phyloP scores from a whole-genome alignment of 176 grass and related monocot species.

The Echinochloa phyllopogon region DNA sequence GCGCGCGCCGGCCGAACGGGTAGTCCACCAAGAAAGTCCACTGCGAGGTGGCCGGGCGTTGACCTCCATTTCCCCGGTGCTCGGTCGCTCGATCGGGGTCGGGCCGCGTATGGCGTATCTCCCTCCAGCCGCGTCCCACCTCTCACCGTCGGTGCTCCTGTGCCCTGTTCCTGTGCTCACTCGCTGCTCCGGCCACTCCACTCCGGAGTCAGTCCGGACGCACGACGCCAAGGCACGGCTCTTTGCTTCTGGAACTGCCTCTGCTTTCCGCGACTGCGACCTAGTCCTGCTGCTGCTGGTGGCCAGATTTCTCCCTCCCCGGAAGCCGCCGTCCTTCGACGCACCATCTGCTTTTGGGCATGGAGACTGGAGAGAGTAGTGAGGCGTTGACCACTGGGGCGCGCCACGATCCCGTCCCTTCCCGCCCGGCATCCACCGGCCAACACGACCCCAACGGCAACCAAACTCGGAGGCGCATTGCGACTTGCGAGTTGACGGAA shows the following conservation, averaged over 20 bases:
- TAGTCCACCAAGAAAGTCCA: background rate
- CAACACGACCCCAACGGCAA: background rate
- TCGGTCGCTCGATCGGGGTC: background rate
- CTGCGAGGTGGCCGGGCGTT: background rate
- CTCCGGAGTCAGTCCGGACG: background rate
- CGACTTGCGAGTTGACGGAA: background rate
- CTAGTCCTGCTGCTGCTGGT: background rate
- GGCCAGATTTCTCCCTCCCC: background rate
- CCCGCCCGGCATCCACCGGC: background rate
- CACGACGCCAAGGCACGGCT: slow-evolving; percentile 3
- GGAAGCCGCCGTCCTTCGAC: background rate
- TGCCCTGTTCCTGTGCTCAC: background rate
- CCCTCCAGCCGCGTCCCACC: background rate
- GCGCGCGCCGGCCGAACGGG: too few species aligned
- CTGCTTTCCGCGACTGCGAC: slow-evolving; percentile 22
- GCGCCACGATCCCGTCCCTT: background rate
- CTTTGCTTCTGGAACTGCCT: background rate
- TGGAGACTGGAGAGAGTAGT: background rate
- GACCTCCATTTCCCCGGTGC: background rate
- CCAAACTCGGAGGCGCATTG: background rate
- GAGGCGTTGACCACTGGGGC: background rate
- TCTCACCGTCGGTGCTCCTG: slow-evolving; percentile 7
- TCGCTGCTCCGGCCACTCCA: background rate
- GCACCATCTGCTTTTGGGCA: background rate
- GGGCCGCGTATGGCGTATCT: too few species aligned